Base-by-base conservation (phyloP, 192 early-diverging fungal species). In the Rhizophagus clarus region DNA sequence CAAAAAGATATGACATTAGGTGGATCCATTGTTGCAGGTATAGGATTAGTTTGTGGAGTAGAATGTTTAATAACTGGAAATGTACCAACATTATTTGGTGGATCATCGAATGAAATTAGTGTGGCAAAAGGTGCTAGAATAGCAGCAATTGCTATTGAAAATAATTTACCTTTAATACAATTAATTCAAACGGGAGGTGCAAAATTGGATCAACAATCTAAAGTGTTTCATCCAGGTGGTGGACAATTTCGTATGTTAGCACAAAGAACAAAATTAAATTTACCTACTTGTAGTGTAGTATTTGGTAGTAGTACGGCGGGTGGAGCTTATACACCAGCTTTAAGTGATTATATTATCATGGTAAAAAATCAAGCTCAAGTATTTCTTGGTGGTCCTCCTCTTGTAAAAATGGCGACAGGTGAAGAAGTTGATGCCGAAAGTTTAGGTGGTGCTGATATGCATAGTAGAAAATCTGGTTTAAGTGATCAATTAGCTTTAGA, bases 381-480 rank as follows among this genome's bases (percentile, higher is more conserved):
- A 11, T 92, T 91, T 77, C 79, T 92, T 60, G 91, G 91, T 56
- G 91, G 91, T 14, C 91, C 91, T 63, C 91, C 91, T 29, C 75
- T 92, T 61, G 91, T 92, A 69, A 84, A 91, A 79, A 90, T 90
- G 91, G 91, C 91, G 1, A 92, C 90, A 12, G 91, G 91, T 62
- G 91, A 92, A 82, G 82, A 89, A 20, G 86, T 86, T 0, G 91
- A 91, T 81, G 89, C 89, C 2, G 91, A 92, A 75, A 86, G 86
- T 63, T 79, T 92, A 7, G 91, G 91, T 79, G 91, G 91, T 24
- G 91, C 90, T n/a, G 88, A 89, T 67, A 92, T 92, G 91, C 91
- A 92, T 82, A 88, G 87, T 49, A 86, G 91, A 29, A 87, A 88
- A 72, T 90, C 89, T n/a, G 89, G 89, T 67, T 85, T 92, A 14